Evolutionary conservation across 1,139 yeast species (phyloP).

Genomic region (Meyerozyma sp.): DNA sequence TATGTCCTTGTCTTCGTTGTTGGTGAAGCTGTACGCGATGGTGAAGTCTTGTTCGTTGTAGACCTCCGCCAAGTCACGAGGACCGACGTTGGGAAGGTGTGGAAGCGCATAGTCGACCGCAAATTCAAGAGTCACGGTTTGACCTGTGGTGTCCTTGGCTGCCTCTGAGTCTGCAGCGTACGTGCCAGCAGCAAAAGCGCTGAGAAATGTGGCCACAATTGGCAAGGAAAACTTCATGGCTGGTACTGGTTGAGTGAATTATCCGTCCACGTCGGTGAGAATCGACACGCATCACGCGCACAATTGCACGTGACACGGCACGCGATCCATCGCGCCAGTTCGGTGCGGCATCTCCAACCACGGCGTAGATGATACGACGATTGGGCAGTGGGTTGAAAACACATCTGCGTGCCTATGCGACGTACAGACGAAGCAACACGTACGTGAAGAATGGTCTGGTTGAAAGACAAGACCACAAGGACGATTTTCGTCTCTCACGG

Average conservation of each 20-base stretch:
- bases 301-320: neutral
- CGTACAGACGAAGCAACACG: neutral
- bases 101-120: conserved; percentile 36
- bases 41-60: conserved; percentile 51
- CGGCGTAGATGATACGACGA: neutral
- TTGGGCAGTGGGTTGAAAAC: neutral
- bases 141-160: conserved; percentile 5
- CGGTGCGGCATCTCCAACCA: neutral
- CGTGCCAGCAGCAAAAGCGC: conserved; percentile 16
- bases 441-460: neutral
- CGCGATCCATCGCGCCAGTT: neutral
- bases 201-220: conserved; percentile 2
- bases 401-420: neutral
- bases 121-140: conserved; percentile 26
- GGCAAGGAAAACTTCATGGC: conserved; percentile 11
- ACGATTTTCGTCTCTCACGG: neutral
- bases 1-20: conserved; percentile 49
- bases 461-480: neutral
- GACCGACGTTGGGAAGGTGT: conserved; percentile 33
- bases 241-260: neutral
- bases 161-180: conserved; percentile 8
- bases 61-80: conserved; percentile 36
- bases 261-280: too few relatives aligned
- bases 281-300: too few relatives aligned
- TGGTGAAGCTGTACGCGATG: conserved; percentile 49